phyloP scores from a whole-genome alignment of 106 monocot species.

The Triglochin maritima region DNA sequence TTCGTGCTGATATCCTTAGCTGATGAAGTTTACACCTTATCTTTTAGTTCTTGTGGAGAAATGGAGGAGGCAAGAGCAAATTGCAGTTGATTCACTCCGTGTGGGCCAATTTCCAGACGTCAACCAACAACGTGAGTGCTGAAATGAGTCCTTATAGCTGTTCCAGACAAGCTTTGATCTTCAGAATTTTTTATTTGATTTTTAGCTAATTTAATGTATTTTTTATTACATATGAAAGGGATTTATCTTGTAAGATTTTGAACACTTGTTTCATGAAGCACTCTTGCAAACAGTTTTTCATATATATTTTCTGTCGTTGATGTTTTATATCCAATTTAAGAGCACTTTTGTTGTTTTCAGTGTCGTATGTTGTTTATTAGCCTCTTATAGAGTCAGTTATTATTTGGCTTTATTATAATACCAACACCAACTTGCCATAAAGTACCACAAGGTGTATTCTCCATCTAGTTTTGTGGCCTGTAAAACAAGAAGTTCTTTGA shows the following conservation, averaged over 20 bases:
- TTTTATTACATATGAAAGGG: too few species aligned
- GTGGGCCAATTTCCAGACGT: conserved; percentile 98
- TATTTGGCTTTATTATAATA: background rate
- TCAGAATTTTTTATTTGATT: too few species aligned
- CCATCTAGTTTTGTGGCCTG: background rate
- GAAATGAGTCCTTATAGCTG: too few species aligned
- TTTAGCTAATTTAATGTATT: too few species aligned
- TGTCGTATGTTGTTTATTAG: background rate
- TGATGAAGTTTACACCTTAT: background rate
- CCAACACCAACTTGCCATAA: too few species aligned
- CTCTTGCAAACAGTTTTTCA: too few species aligned
- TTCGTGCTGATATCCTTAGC: background rate
- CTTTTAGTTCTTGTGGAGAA: conserved; percentile 79
- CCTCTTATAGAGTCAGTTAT: background rate
- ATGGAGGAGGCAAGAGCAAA: conserved; percentile 44
- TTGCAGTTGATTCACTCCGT: conserved; percentile 70
- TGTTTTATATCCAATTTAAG: too few species aligned
- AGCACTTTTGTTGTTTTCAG: background rate
- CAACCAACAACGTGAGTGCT: conserved; percentile 59
- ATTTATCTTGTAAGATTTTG: too few species aligned
- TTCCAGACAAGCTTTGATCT: too few species aligned
- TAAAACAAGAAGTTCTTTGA: background rate
- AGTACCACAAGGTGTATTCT: too few species aligned
- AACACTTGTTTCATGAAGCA: too few species aligned
- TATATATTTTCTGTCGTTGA: too few species aligned